Evolutionary conservation across 306 rosid species (phyloP), one percentile per base, ranked within the genome.

Genomic region (Gastrolobium bilobum): DNA sequence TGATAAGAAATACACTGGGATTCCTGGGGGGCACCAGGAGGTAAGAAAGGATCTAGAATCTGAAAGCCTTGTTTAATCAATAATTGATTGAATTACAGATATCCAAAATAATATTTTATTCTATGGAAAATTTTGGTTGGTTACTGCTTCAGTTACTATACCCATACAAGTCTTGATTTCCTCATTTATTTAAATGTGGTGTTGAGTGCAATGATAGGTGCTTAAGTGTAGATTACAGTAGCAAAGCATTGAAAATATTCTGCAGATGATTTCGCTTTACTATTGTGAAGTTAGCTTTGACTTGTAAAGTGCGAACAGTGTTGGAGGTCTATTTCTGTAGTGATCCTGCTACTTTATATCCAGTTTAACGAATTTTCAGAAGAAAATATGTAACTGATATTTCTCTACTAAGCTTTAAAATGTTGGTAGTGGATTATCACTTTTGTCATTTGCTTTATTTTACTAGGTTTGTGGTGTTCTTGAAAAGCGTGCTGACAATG

Each of bases 21-120:
- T 90, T 52, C 98, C 98, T 48, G 99, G 99, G 37, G 99, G 99
- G 13, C 99, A 96, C 86, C 99, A 96, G 65, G 99, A 96, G 99
- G 99, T 96, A 81, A 90, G 90, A 88, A 81, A 62, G 30, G 34
- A 66, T 54, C 37, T 26, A 48, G 52, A 59, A 63, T 42, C 37
- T 51, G 20, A 20, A 68, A 42, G 11, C 58, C 10, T 66, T 52
- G 5, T 75, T 71, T 43, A n/a, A 10, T 58, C 2, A 46, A 46
- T 56, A 31, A 20, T 62, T 44, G 57, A 42, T 40, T 33, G 48
- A 26, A 56, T 57, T 66, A 75, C 68, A 5, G 39, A 65, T 51
- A 15, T 40, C 64, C 11, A 33, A 72, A 20, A 65, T 58, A 14
- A 59, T 33, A 26, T 1, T 46, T 29, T 14, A 9, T 13, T 8